Base-by-base conservation (phyloP, 768 basidiomycete genomes). In the Sarcodon aspratus region DNA sequence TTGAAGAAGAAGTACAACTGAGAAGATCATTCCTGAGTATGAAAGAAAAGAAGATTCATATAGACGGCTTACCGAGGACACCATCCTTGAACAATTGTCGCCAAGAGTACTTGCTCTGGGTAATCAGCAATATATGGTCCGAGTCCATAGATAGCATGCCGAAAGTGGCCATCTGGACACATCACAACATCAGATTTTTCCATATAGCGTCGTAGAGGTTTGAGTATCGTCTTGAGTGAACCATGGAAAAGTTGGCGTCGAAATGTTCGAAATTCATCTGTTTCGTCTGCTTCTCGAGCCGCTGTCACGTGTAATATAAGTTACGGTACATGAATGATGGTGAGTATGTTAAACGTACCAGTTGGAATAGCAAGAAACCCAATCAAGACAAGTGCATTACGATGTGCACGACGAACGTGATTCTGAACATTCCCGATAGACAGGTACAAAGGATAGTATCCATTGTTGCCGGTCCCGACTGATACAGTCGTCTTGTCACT, bases 401-500 rank as follows among this genome's bases (percentile, higher is more conserved):
- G 37, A 15, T 62, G 61, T 0, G 56, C 59, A n/a, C 59, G 37
- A 0, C 54, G 49, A 1, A 61, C 54, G 45, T 49, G 47, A 21
- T 62, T 63, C n/a, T 50, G 46, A 1, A 59, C 21, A 18, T 56
- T 55, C 1, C 64, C 59, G 7, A 56, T 47, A 3, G 59, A 60
- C 1, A 51, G 31, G 21, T 45, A 45, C 17, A 45, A n/a, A 10
- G 17, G 44, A 18, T 45, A 45, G 17, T 10, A 45, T 10, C 21
- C 44, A 31, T 45, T 45, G 10, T 45, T 10, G 12, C 44, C 44
- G n/a, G 44, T 45, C 10, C 10, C 44, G 27, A 45, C 44, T 9
- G 44, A 45, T 10, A 45, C 44, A 10, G 44, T 45, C n/a, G 44
- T 45, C 49, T 72, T 72, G 48, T 74, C 66, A 46, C 65, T 68